Conservation (phyloP, 768 basidiomycete species). For the Calocera viscosa region DNA sequence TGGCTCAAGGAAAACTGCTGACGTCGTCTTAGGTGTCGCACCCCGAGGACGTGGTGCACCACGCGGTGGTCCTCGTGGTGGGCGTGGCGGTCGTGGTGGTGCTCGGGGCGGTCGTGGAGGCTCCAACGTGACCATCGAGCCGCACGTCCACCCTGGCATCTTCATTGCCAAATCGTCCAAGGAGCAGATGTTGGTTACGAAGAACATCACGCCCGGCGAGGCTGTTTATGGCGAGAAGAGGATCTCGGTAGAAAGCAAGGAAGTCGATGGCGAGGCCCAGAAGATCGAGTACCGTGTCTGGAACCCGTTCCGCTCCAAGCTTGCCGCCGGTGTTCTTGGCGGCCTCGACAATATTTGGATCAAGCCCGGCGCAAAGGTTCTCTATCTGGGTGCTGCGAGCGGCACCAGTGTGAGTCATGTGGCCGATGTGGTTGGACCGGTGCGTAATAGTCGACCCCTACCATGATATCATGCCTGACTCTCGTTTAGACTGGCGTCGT, state of each 20-base stretch:
- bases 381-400: conserved; percentile 95
- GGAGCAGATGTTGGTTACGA: conserved; percentile 91
- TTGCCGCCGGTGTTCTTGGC: conserved; percentile 92
- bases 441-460: conserved; percentile 31
- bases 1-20: conserved; percentile 12
- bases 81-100: conserved; percentile 29
- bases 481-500: conserved; percentile 72
- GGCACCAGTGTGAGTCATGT: conserved; percentile 98
- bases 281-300: conserved; percentile 97
- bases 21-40: conserved; percentile 11
- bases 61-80: conserved; percentile 1
- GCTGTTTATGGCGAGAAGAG: conserved; percentile 98
- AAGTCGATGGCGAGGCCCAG: conserved; percentile 51
- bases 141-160: conserved; percentile 85
- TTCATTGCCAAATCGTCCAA: conserved; percentile 91
- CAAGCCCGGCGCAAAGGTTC: conserved; percentile 83
- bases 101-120: conserved; percentile 57
- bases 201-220: conserved; percentile 95
- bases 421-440: conserved; percentile 95
- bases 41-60: conserved; percentile 29
- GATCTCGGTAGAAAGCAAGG: conserved; percentile 61
- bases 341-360: conserved; percentile 92
- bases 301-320: conserved; percentile 97
- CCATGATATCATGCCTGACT: conserved; percentile 10
- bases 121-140: conserved; percentile 81